phyloP scores from a whole-genome alignment of 257 asterid genomes.

The Scutellaria barbata region DNA sequence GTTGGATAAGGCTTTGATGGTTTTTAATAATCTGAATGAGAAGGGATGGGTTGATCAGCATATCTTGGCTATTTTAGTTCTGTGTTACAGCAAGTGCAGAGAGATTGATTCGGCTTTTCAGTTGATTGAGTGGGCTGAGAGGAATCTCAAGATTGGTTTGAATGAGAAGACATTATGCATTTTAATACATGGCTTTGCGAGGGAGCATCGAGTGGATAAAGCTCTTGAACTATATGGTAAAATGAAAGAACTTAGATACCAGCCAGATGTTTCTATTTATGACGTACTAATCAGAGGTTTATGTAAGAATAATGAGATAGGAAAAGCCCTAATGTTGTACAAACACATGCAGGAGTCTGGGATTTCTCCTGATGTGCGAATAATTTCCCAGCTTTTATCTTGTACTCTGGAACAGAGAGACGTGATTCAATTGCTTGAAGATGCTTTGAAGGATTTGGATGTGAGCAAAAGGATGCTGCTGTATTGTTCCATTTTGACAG shows the following conservation, averaged over 20 bases:
- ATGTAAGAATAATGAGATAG: slow-evolving; percentile 59
- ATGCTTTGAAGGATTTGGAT: slow-evolving; percentile 49
- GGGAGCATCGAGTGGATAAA: slow-evolving; percentile 61
- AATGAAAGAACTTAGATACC: slow-evolving; percentile 59
- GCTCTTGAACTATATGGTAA: slow-evolving; percentile 68
- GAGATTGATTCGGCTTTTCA: slow-evolving; percentile 75
- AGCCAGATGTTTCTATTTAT: slow-evolving; percentile 65
- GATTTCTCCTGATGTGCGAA: slow-evolving; percentile 64
- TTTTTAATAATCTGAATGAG: slow-evolving; percentile 60
- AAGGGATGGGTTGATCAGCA: slow-evolving; percentile 85
- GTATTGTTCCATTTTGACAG: slow-evolving; percentile 54
- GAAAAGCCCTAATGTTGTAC: slow-evolving; percentile 60
- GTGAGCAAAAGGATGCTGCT: slow-evolving; percentile 44
- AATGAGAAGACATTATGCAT: slow-evolving; percentile 73
- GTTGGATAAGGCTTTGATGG: slow-evolving; percentile 60
- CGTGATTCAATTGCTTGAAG: slow-evolving; percentile 54
- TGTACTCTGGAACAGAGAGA: slow-evolving; percentile 54
- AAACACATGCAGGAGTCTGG: slow-evolving; percentile 56
- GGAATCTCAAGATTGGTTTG: slow-evolving; percentile 52
- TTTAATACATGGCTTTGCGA: slow-evolving; percentile 79
- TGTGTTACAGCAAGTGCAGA: slow-evolving; percentile 70
- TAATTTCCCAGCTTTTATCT: slow-evolving; percentile 56
- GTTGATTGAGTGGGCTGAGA: slow-evolving; percentile 70
- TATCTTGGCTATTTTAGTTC: slow-evolving; percentile 57
- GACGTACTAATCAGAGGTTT: slow-evolving; percentile 70